phyloP scores from a whole-genome alignment of 2,329 filamentous ascomycete genomes.

The Epichloe glyceriae region DNA sequence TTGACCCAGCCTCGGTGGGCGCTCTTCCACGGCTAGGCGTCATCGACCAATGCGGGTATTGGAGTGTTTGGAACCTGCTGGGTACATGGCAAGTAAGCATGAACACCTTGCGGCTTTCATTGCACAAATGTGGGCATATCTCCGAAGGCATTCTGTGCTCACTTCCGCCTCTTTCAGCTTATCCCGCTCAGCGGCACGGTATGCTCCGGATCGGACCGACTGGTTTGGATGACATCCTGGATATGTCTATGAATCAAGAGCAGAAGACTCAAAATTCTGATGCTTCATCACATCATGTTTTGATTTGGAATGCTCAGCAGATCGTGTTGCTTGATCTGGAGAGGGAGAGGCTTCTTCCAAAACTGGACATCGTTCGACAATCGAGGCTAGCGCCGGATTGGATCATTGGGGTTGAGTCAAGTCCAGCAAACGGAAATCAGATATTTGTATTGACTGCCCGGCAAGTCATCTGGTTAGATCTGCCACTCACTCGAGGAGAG shows the following conservation, averaged over 20 bases:
- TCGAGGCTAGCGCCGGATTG: slow-evolving; percentile 17
- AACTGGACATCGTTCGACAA: slow-evolving; percentile 14
- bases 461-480: slow-evolving; percentile 35
- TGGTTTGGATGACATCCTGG: slow-evolving; percentile 11
- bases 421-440: slow-evolving; percentile 32
- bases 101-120: slow-evolving; percentile 20
- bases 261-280: slow-evolving; percentile 1
- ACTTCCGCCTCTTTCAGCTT: slow-evolving; percentile 18
- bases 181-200: slow-evolving; percentile 26
- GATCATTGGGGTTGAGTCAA: slow-evolving; percentile 43
- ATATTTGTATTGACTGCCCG: slow-evolving; percentile 46
- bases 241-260: slow-evolving; percentile 6
- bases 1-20: slow-evolving; percentile 38
- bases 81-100: slow-evolving; percentile 23
- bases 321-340: slow-evolving; percentile 25
- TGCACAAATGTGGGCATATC: slow-evolving; percentile 31
- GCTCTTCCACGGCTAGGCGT: slow-evolving; percentile 50
- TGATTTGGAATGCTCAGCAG: slow-evolving; percentile 24
- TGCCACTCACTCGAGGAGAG: slow-evolving; percentile 13
- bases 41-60: slow-evolving; percentile 51
- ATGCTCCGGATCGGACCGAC: slow-evolving; percentile 27
- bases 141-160: slow-evolving; percentile 23
- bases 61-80: slow-evolving; percentile 53
- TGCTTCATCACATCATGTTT: slow-evolving; percentile 11
- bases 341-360: slow-evolving; percentile 16